Percentiles rank a stretch among this genome's conserved stretches.
Conservation (phyloP, 345 rosid species). For the Pistacia atlantica region DNA sequence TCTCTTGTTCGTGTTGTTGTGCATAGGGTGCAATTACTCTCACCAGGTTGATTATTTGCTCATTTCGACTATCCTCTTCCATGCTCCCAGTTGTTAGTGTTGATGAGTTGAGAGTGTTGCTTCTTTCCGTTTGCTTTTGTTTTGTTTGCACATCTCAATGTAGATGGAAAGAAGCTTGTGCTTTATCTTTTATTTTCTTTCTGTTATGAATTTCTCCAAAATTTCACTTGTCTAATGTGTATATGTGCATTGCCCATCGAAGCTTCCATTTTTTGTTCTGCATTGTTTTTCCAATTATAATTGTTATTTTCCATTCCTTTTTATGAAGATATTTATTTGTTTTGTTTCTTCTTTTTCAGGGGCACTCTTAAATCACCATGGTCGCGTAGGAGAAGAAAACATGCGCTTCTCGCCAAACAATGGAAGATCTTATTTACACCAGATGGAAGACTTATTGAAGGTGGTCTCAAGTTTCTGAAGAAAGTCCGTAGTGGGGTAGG, state of each 20-base stretch:
- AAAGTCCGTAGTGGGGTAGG: slow-evolving; percentile 95
- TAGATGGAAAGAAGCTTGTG: not conserved
- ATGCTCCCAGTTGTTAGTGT: not conserved
- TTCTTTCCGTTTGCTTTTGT: not conserved
- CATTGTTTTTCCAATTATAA: not conserved
- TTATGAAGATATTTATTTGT: not conserved
- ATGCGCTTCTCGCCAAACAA: slow-evolving; percentile 68
- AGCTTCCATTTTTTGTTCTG: not conserved
- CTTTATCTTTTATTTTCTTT: not conserved
- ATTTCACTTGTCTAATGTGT: not conserved
- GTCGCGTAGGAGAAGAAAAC: slow-evolving; percentile 89
- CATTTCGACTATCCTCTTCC: not conserved
- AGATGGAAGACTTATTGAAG: slow-evolving; percentile 78
- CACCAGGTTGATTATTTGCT: not conserved
- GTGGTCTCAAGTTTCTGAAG: slow-evolving; percentile 83
- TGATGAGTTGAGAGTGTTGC: not conserved
- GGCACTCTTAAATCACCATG: slow-evolving; percentile 85
- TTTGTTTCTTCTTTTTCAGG: slow-evolving; percentile 40
- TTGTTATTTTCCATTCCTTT: slow-evolving; percentile 18
- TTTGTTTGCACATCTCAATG: not conserved
- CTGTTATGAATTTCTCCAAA: not conserved
- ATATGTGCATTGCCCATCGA: not conserved
- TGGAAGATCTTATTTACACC: slow-evolving; percentile 75
- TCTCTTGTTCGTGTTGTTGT: not conserved
- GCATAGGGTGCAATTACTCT: not conserved